These are phyloP conservation scores for Apiotrichum domesticum DNA, from an alignment of 1,284 basidiomycete genomes.

Conservation along the genomic window DNA sequence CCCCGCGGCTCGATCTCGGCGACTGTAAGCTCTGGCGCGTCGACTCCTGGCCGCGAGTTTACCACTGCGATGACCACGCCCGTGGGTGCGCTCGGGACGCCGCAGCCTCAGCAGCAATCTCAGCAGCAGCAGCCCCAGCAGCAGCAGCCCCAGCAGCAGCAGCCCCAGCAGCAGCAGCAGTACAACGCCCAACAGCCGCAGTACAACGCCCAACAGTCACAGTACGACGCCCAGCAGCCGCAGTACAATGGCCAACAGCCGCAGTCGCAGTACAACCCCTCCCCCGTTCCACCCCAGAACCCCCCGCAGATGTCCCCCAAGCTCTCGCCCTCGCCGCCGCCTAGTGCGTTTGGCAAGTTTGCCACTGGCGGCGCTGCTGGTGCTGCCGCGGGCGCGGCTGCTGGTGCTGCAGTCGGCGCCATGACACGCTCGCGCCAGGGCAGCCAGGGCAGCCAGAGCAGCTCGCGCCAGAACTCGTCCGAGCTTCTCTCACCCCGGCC, in stretches of 20 bases:
- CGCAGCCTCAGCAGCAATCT: too few species aligned
- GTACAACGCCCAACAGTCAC: too few species aligned
- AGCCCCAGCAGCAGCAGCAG: too few species aligned
- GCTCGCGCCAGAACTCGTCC: slow-evolving; percentile 1
- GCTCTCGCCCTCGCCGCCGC: background rate
- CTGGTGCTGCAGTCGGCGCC: background rate
- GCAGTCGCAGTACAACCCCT: background rate
- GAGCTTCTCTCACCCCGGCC: slow-evolving; percentile 6
- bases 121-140: too few species aligned
- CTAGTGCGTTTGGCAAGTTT: background rate
- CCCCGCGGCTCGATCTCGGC: background rate
- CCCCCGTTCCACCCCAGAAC: background rate
- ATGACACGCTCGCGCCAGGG: background rate
- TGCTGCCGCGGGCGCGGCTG: background rate
- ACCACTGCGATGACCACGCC: background rate
- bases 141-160: too few species aligned
- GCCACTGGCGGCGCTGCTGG: background rate
- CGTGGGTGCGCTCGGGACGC: too few species aligned
- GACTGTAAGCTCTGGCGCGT: background rate
- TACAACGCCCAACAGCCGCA: too few species aligned
- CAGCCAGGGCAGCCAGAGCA: background rate
- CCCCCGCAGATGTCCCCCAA: background rate
- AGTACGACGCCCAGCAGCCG: background rate
- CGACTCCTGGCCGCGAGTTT: background rate
- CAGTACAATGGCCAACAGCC: background rate